A percentile compares a stretch with the other conserved stretches of the same genome.
Conservation (phyloP, 2,329 filamentous ascomycete species). For the Teratosphaeriaceae sp. region DNA sequence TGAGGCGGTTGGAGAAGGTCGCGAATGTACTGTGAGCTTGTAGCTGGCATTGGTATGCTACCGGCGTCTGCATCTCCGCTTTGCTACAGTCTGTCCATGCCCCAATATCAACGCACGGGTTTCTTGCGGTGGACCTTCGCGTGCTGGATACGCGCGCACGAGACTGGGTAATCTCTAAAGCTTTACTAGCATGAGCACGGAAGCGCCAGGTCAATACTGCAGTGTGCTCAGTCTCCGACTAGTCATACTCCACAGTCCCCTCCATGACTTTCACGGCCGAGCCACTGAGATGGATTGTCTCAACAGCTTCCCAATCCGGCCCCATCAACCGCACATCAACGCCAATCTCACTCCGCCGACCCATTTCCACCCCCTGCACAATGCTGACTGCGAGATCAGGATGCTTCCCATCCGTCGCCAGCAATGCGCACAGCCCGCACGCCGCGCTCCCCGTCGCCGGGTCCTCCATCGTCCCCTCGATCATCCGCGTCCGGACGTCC, state of each 20-base stretch:
- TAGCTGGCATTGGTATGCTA: no score
- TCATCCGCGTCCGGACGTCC: slow-evolving; percentile 54
- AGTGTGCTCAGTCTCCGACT: no score
- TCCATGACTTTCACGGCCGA: slow-evolving; percentile 39
- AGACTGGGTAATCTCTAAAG: no score
- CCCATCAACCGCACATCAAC: slow-evolving; percentile 39
- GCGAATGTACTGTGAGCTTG: neutral
- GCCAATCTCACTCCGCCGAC: slow-evolving; percentile 43
- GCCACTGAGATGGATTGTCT: slow-evolving; percentile 38
- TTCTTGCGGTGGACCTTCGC: no score
- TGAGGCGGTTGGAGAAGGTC: neutral
- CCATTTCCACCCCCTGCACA: slow-evolving; percentile 48
- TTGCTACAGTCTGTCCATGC: no score
- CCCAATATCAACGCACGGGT: no score
- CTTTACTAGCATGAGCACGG: no score
- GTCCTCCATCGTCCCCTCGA: slow-evolving; percentile 43
- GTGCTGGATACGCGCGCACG: no score
- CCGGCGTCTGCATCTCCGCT: no score
- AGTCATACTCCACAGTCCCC: slow-evolving; percentile 18
- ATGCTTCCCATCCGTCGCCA: slow-evolving; percentile 34
- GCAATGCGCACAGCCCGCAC: slow-evolving; percentile 39
- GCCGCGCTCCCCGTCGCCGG: slow-evolving; percentile 47
- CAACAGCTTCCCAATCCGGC: slow-evolving; percentile 29
- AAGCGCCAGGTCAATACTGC: no score
- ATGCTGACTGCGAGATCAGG: slow-evolving; percentile 35